Evolutionary conservation across 2,329 filamentous ascomycete species (phyloP), one percentile per base, ranked within the genome.

Genomic region (Aspergillus sp.): DNA sequence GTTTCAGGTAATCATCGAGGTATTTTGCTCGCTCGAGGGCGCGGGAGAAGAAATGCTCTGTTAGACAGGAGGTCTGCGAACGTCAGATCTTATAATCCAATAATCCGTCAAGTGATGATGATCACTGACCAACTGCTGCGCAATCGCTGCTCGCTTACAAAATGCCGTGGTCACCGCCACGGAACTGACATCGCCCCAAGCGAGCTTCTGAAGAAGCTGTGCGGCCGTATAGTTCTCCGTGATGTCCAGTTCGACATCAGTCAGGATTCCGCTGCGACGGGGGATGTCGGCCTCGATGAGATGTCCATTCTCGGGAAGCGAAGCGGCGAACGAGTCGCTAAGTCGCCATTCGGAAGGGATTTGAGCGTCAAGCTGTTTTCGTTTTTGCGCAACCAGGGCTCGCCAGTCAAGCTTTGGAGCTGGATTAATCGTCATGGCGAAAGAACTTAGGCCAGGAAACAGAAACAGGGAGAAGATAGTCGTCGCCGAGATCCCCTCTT

Each of bases 201-300:
- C 63, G 9, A 72, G 56, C 9, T 65, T 65, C 3, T 26, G 54
- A 6, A 70, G 32, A 9, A 71, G 57, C 18, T 68, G 59, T 0
- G 50, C 53, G 6, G 66, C 69, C 3, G 64, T 58, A 45, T 67
- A 67, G 3, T 65, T 64, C 53, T 72, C 69, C 0, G 83, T 85
- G 39, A 85, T 81, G 9, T 74, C 71, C 3, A 84, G 62, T 65
- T 85, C 82, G n/a, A 71, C 60, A 0, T 72, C 51, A 0, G 78
- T 75, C 6, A 85, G 67, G 7, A 85, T 67, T 1, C 81, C 81
- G 53, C 78, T 80, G 52, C 55, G 55, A 10, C 63, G 61, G 0
- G 64, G 61, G 4, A 67, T 49, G 49, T 62, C 63, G 60, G 64
- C 62, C 3, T 66, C 67, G 6, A 75, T 52, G 3, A 69, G 52